Evolutionary conservation across 2,329 filamentous ascomycete species (phyloP).

Genomic region (Monilinia polystroma): DNA sequence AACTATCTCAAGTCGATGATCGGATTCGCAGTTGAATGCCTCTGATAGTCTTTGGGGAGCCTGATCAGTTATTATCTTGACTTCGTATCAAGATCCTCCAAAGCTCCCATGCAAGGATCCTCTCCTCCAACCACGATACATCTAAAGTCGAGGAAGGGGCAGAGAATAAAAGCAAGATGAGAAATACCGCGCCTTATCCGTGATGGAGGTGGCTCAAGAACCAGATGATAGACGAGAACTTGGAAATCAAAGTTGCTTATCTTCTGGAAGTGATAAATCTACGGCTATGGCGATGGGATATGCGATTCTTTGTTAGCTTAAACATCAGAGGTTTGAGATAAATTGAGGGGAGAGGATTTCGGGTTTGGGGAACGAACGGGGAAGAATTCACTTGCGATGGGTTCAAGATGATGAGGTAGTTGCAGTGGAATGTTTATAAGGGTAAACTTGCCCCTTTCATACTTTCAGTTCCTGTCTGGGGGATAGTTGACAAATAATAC

Average conservation of each 20-base stretch:
- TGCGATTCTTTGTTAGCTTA: slow-evolving; percentile 35
- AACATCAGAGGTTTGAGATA: slow-evolving; percentile 36
- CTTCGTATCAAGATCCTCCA: slow-evolving; percentile 45
- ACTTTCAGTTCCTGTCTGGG: too few relatives aligned
- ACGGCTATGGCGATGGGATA: slow-evolving; percentile 43
- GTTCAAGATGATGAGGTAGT: slow-evolving; percentile 40
- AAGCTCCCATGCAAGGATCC: slow-evolving; percentile 51
- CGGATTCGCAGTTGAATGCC: too few relatives aligned
- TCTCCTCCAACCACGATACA: slow-evolving; percentile 33
- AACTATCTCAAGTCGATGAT: too few relatives aligned
- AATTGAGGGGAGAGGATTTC: slow-evolving; percentile 34
- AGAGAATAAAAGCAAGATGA: background rate
- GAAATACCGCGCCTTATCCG: background rate
- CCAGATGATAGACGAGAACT: slow-evolving; percentile 44
- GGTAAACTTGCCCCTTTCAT: too few relatives aligned
- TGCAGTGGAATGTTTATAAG: background rate
- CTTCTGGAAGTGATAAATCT: slow-evolving; percentile 45
- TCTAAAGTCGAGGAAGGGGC: too few relatives aligned
- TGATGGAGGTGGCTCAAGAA: slow-evolving; percentile 1
- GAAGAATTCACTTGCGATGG: slow-evolving; percentile 42
- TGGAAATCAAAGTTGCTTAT: slow-evolving; percentile 39
- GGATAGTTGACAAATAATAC: too few relatives aligned
- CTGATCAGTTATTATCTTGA: too few relatives aligned
- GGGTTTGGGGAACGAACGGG: slow-evolving; percentile 40
- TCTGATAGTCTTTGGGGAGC: too few relatives aligned